phyloP scores from a whole-genome alignment of 495 filamentous ascomycete genomes.

The Aspergillus bertholletiae region DNA sequence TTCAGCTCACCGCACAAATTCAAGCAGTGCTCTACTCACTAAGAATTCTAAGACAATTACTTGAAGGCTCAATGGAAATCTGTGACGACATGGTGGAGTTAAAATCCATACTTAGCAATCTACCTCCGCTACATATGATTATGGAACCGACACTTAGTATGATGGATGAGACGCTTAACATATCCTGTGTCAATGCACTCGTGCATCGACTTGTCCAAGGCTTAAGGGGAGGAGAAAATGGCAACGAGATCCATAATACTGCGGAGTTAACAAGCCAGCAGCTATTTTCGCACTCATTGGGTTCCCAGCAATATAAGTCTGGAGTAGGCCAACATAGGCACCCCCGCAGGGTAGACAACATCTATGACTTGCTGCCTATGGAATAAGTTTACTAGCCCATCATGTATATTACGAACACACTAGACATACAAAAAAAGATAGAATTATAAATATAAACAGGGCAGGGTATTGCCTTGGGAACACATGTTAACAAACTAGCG shows the following conservation, averaged over 20 bases:
- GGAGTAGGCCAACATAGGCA: background rate
- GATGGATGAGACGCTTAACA: constrained; percentile 8
- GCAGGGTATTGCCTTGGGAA: too few relatives aligned
- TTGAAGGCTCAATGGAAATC: constrained; percentile 22
- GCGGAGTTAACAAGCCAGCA: too few relatives aligned
- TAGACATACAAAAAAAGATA: too few relatives aligned
- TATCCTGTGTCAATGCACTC: constrained; percentile 1
- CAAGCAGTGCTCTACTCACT: constrained; percentile 64
- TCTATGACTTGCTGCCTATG: background rate
- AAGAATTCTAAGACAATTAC: constrained; percentile 57
- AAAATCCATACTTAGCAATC: constrained; percentile 12
- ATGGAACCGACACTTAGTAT: constrained; percentile 25
- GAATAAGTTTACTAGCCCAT: background rate
- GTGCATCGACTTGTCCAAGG: too few relatives aligned
- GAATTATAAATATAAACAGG: too few relatives aligned
- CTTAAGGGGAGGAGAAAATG: too few relatives aligned
- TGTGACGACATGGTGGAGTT: constrained; percentile 3
- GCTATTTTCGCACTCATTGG: background rate
- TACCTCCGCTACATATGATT: constrained; percentile 34
- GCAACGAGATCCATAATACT: too few relatives aligned
- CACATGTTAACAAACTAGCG: constrained; percentile 23
- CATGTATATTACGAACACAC: background rate
- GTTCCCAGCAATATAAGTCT: background rate
- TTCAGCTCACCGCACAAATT: constrained; percentile 62
- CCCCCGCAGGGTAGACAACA: background rate